These are phyloP conservation scores for Acer yangbiense DNA, from an alignment of 345 rosid species.

Conservation along the genomic window DNA sequence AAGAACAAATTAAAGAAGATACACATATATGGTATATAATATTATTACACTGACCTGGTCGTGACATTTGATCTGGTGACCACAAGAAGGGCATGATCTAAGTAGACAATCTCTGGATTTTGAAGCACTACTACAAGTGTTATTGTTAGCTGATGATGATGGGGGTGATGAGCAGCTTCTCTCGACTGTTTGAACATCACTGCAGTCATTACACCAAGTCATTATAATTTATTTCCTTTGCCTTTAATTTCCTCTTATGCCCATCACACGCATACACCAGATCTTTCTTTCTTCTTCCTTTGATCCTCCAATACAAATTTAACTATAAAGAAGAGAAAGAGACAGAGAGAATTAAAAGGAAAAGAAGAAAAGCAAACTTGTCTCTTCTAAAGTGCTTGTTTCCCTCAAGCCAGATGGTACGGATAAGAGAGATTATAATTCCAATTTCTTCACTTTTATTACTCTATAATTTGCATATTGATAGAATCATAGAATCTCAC, in stretches of 20 bases:
- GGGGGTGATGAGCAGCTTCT: slow-evolving; percentile 39
- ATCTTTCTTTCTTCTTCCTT: slow-evolving; percentile 16
- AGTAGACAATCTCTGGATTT: slow-evolving; percentile 35
- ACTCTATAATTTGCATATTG: slow-evolving; percentile 18
- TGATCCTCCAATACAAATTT: slow-evolving; percentile 41
- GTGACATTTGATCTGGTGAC: slow-evolving; percentile 74
- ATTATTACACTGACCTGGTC: slow-evolving; percentile 47
- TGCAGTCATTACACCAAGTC: slow-evolving; percentile 96
- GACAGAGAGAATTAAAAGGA: slow-evolving; percentile 20
- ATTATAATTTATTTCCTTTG: slow-evolving; percentile 27
- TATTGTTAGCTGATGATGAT: slow-evolving; percentile 24
- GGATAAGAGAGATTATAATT: slow-evolving; percentile 49
- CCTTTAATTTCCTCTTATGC: slow-evolving; percentile 29
- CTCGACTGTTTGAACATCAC: slow-evolving; percentile 61
- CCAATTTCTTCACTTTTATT: slow-evolving; percentile 39
- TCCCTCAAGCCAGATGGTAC: slow-evolving; percentile 6
- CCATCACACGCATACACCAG: slow-evolving; percentile 36
- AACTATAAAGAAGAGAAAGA: slow-evolving; percentile 21
- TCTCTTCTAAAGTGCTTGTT: slow-evolving; percentile 37
- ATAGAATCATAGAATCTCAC: not conserved
- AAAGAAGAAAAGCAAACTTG: slow-evolving; percentile 41
- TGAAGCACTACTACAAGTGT: slow-evolving; percentile 21
- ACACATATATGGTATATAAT: too few species aligned
- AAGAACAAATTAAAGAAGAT: not conserved
- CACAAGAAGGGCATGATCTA: slow-evolving; percentile 87